Evolutionary conservation across 805 yeast genomes (phyloP).

Genomic region (Grigorovia jiainica): DNA sequence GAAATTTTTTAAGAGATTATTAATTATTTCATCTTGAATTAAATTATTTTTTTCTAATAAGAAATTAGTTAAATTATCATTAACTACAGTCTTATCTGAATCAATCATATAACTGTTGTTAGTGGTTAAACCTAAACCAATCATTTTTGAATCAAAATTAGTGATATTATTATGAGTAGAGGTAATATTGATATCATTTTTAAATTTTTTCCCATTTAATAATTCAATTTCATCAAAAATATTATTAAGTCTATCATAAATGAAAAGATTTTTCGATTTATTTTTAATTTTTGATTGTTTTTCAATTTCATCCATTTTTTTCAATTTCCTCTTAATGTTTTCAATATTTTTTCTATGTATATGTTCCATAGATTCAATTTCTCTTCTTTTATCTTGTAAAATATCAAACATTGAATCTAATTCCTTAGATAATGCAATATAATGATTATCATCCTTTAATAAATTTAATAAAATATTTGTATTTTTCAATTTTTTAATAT

Average conservation of each 20-base stretch:
- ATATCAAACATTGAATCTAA: not conserved
- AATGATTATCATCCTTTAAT: constrained; percentile 10
- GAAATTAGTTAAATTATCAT: constrained; percentile 57
- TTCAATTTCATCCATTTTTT: not conserved
- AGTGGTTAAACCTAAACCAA: constrained; percentile 21
- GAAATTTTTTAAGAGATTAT: constrained; percentile 71
- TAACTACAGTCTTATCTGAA: constrained; percentile 37
- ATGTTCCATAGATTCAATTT: not conserved
- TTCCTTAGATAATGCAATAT: constrained; percentile 33
- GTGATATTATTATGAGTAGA: not conserved
- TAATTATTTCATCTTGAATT: constrained; percentile 72
- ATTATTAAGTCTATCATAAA: not conserved
- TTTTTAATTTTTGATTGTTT: not conserved
- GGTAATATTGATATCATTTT: not conserved
- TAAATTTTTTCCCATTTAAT: not conserved
- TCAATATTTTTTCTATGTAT: not conserved
- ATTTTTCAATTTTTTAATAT: constrained; percentile 33
- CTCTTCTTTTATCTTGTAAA: constrained; percentile 1
- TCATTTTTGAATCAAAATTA: constrained; percentile 5
- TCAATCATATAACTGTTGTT: constrained; percentile 12
- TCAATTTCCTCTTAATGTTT: not conserved
- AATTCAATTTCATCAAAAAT: not conserved
- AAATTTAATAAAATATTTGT: not conserved
- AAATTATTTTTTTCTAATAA: constrained; percentile 57
- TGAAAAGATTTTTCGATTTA: not conserved